Evolutionary conservation across 441 rosid genomes (phyloP), one percentile per base, ranked within the genome.

Genomic region (Erysimum cheiri): DNA sequence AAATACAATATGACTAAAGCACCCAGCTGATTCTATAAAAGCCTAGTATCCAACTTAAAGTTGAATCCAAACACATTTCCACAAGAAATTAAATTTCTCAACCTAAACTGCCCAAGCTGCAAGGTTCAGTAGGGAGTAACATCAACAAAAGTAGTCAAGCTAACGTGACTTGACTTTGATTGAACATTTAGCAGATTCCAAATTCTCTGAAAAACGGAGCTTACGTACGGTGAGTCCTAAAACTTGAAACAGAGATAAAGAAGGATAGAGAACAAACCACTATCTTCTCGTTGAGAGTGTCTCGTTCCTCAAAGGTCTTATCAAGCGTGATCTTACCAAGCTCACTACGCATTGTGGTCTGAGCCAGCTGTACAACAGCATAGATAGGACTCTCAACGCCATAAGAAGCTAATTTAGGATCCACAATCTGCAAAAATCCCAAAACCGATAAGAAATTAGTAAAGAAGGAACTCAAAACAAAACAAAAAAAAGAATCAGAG

Each of bases 311-410:
- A 13, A 94, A 94, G 44, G 98, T 94, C 85, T 92, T 92, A 79
- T 94, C 99, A 41, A 94, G 98, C 0, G 98, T 90, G 55, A 94
- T 92, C 71, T 92, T 94, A 48, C 99, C 99, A 19, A 94, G 91
- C 82, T 94, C 98, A 61, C 97, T 92, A 33, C 99, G 93, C 99
- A 94, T 94, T 0, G 98, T 92, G 15, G 99, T 92, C 81, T 92
- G 99, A 2, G 99, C 99, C 15, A 92, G 85, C 75, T 94, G 99
- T 66, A 88, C 82, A 37, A 94, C 96, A 37, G 99, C 97, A 52
- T 88, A 90, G 47, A 88, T 88, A 2, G 97, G 98, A 71, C 87
- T 85, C 85, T 87, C 98, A 49, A 92, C 97, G 2, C 99, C 99
- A 75, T 94, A 94, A 44, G 99, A 94, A 8, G 99, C 98, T 53